Evolutionary conservation across 2,329 filamentous ascomycete species (phyloP).

Genomic region (Ophiostoma perfectum): DNA sequence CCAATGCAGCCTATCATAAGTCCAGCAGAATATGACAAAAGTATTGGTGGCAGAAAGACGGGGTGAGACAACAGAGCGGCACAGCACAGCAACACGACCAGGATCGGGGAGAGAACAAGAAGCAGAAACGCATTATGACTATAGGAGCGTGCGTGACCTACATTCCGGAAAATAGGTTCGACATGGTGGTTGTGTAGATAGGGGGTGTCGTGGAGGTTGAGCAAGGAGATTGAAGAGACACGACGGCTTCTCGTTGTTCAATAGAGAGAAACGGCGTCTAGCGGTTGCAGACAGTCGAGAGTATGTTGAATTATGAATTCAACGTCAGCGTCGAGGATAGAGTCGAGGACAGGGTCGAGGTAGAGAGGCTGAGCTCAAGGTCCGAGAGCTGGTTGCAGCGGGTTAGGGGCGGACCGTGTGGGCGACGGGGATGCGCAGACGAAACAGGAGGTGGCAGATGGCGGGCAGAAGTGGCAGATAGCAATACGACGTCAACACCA

Average conservation of each 20-base stretch:
- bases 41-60: not conserved
- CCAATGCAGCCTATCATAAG: constrained; percentile 6
- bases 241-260: not conserved
- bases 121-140: not conserved
- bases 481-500: not conserved
- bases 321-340: not conserved
- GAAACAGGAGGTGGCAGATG: constrained; percentile 18
- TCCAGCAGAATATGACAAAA: not conserved
- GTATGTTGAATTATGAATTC: not conserved
- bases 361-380: not conserved
- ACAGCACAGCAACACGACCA: not conserved
- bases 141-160: constrained; percentile 21
- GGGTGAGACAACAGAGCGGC: not conserved
- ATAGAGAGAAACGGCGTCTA: not conserved
- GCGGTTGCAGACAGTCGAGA: not conserved
- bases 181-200: constrained; percentile 30
- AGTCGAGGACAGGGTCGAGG: constrained; percentile 2
- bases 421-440: constrained; percentile 10
- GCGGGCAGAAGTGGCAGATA: not conserved
- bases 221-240: not conserved
- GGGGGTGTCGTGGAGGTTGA: not conserved
- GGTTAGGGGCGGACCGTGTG: not conserved
- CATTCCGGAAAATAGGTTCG: constrained; percentile 30
- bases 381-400: constrained; percentile 1
- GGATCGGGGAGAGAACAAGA: not conserved